Conservation (phyloP, 2,329 filamentous ascomycete species). For the Trichoderma guizhouense region DNA sequence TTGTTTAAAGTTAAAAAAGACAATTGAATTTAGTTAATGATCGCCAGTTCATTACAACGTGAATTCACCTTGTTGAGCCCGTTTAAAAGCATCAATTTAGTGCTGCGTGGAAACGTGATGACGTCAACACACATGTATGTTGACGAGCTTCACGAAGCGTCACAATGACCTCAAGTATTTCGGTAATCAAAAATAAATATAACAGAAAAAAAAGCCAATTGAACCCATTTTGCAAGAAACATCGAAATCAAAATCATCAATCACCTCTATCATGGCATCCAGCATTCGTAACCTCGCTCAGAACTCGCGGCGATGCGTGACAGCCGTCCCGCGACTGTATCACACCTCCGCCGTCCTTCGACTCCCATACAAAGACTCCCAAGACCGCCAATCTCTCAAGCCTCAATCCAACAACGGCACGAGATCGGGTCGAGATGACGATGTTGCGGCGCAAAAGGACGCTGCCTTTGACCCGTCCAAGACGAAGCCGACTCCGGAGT, state of each 20-base stretch:
- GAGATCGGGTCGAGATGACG: slow-evolving; percentile 63
- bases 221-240: neutral
- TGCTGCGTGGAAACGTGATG: neutral
- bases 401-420: slow-evolving; percentile 64
- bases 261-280: slow-evolving; percentile 18
- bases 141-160: neutral
- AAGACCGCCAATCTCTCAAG: slow-evolving; percentile 61
- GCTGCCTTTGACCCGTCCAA: slow-evolving; percentile 67
- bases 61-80: neutral
- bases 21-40: neutral
- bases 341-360: slow-evolving; percentile 30
- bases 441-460: slow-evolving; percentile 51
- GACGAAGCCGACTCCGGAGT: slow-evolving; percentile 66
- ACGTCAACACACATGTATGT: slow-evolving; percentile 1
- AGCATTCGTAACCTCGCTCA: slow-evolving; percentile 21
- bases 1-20: neutral
- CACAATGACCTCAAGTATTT: slow-evolving; percentile 17
- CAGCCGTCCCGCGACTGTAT: slow-evolving; percentile 27
- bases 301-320: slow-evolving; percentile 17
- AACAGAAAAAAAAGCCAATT: neutral
- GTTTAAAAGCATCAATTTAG: neutral
- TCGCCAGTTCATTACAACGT: neutral
- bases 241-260: neutral
- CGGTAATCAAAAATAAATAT: neutral
- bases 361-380: slow-evolving; percentile 48